Conservation (phyloP, 148 eudicot species). For the Gaultheria prostrata region DNA sequence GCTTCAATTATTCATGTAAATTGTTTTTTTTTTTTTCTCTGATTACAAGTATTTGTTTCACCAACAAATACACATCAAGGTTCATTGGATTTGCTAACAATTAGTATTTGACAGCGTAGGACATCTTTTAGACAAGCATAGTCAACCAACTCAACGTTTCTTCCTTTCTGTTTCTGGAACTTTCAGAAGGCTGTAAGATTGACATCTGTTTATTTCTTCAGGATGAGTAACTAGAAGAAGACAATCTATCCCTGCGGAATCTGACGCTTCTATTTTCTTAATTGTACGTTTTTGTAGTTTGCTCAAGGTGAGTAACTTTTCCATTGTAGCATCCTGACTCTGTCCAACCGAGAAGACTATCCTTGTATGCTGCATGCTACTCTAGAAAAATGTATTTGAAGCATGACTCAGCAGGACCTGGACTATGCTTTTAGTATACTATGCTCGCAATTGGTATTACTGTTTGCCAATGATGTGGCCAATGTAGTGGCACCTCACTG, state of each 20-base stretch:
- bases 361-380: neutral
- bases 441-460: neutral
- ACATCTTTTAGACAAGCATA: no score
- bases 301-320: slow-evolving; percentile 60
- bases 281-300: slow-evolving; percentile 79
- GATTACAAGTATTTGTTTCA: neutral
- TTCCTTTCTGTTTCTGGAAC: slow-evolving; percentile 7
- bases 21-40: neutral
- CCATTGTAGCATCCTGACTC: neutral
- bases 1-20: neutral
- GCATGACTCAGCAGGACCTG: neutral
- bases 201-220: slow-evolving; percentile 27
- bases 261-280: slow-evolving; percentile 85
- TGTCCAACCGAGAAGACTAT: neutral
- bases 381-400: neutral
- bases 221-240: slow-evolving; percentile 84
- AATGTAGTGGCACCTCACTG: neutral
- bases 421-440: neutral
- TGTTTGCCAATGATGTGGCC: neutral
- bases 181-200: neutral
- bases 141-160: neutral
- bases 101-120: no score
- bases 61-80: neutral
- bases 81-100: neutral
- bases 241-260: slow-evolving; percentile 84